Percentiles rank a stretch among this genome's conserved stretches.
Conservation (phyloP, 345 rosid genomes). For the Populus alba region DNA sequence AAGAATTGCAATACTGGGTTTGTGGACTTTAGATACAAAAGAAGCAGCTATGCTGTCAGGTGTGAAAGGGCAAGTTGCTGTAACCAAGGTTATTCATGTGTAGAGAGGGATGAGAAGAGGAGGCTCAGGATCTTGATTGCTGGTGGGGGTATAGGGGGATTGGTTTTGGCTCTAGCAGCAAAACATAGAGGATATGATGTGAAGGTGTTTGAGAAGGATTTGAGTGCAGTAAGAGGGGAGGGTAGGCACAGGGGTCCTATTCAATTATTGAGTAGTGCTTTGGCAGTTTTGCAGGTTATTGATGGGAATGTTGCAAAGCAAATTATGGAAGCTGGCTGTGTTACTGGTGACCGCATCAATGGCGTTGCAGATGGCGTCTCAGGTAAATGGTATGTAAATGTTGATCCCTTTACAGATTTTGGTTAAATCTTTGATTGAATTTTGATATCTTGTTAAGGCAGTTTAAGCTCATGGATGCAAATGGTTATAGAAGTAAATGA, state of each 20-base stretch:
- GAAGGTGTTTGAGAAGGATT: conserved; percentile 24
- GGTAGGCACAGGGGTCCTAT: conserved; percentile 24
- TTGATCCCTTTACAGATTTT: neutral
- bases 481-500: too few relatives aligned
- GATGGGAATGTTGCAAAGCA: conserved; percentile 18
- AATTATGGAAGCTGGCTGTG: conserved; percentile 24
- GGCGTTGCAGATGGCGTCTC: conserved; percentile 31
- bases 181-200: conserved; percentile 19
- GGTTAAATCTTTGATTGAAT: neutral
- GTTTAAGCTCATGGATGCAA: too few relatives aligned
- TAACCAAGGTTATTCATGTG: neutral
- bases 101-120: conserved; percentile 3
- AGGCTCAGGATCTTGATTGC: conserved; percentile 20
- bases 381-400: conserved; percentile 19
- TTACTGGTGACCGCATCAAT: conserved; percentile 25
- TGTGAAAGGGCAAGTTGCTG: neutral
- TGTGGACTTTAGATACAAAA: conserved; percentile 1
- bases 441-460: too few relatives aligned
- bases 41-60: conserved; percentile 4
- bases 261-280: conserved; percentile 19
- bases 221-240: conserved; percentile 30
- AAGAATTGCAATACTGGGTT: neutral
- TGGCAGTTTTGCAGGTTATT: conserved; percentile 17
- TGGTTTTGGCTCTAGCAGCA: conserved; percentile 25
- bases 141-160: conserved; percentile 30